Evolutionary conservation across 1,284 basidiomycete species (phyloP), one percentile per base, ranked within the genome.

Genomic region (Ganoderma lucidum): DNA sequence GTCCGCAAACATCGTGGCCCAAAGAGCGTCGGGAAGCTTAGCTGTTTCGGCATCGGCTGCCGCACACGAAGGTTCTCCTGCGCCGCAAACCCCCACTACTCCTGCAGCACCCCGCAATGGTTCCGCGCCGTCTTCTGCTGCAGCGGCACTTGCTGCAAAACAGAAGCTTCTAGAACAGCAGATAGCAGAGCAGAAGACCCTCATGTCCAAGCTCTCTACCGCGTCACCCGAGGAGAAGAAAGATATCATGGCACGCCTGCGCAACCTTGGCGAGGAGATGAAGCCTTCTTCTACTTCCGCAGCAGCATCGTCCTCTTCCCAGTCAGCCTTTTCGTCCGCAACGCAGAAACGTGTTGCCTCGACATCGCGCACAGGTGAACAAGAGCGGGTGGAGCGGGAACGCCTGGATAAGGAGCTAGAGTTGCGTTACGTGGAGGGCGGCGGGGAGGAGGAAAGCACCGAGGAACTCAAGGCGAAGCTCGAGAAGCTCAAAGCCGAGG

Each of bases 161-260:
- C 92, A 95, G 77, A 86, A 91, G 67, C 84, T 91, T 62, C 84
- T 96, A 30, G 95, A 98, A 74, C 88, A 92, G 75, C 91, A 94
- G 77, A 95, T 98, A 72, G 88, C 92, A 0, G 96, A 97, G 82
- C 96, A 97, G 81, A 98, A 97, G 81, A 85, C 90, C 6, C 83
- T 98, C 62, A 93, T 98, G 88, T 88, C 87, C 30, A 88, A 90
- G 58, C 83, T 96, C 15, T 81, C 83, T 30, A 87, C 87, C 28
- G 90, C 91, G 8, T 86, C 90, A 19, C 78, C 86, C 0, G 87
- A 90, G 51, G 94, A 96, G 81, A 97, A 95, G 84, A 91, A 96
- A 79, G 83, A 84, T 53, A 91, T 96, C 67, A 92, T 97, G 88
- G 84, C 85, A 6, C 87, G 92, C 72, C 81, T 97, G 68, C 90